These are phyloP conservation scores for Penicillium crustosum DNA, from an alignment of 2,329 filamentous ascomycete species.

Conservation along the genomic window DNA sequence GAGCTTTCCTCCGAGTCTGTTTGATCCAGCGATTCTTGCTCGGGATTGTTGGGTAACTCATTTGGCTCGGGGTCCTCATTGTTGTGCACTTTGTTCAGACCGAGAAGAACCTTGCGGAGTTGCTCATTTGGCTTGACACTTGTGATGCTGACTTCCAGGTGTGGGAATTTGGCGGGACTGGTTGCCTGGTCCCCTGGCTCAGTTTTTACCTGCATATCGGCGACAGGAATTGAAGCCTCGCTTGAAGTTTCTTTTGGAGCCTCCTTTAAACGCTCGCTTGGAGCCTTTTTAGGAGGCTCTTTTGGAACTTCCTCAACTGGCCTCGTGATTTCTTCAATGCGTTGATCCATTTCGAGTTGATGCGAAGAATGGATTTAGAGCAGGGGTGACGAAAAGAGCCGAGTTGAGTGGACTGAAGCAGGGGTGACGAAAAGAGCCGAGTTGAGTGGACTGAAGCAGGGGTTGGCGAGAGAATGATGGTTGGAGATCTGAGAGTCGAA, in stretches of 20 bases:
- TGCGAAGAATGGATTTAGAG: neutral
- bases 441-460: neutral
- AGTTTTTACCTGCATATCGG: neutral
- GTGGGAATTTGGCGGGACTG: neutral
- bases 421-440: neutral
- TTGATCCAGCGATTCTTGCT: neutral
- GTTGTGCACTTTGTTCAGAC: neutral
- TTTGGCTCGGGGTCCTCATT: neutral
- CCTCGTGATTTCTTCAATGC: too few relatives aligned
- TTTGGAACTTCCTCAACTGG: neutral
- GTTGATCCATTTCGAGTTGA: neutral
- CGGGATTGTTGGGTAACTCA: neutral
- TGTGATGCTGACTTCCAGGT: neutral
- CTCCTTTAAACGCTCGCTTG: neutral
- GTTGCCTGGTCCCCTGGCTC: neutral
- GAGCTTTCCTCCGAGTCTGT: too few relatives aligned
- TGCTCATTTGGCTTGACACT: neutral
- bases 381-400: neutral
- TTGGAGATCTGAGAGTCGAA: neutral
- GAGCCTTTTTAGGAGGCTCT: too few relatives aligned
- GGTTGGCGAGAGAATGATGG: neutral
- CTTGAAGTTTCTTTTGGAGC: fast-evolving
- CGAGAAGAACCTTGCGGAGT: too few relatives aligned
- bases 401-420: neutral
- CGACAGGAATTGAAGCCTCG: neutral